Evolutionary conservation across 306 rosid species (phyloP), one percentile per base, ranked within the genome.

Genomic region (Cucumis cinereus): DNA sequence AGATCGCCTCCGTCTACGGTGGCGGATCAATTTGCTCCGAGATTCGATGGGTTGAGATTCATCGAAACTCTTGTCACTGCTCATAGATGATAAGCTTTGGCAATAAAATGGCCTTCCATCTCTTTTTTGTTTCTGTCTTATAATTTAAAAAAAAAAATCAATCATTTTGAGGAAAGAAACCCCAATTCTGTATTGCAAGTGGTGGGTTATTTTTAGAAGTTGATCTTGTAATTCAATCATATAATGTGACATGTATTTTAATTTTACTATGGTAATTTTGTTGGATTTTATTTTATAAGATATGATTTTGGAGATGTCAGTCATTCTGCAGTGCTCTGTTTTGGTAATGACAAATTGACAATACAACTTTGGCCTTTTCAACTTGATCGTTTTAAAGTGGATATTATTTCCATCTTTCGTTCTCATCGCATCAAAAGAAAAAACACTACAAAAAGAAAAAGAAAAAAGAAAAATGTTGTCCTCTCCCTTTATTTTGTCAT

Each of bases 31-130:
- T 86, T 86, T 67, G 86, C 81, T 2, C 89, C 89, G 19, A 79
- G 81, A 73, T 86, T 81, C 24, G 87, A 86, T 78, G 89, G 89
- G 23, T 73, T 86, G 77, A 72, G 87, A 82, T 86, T 86, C 84
- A 86, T 86, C 14, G 89, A 86, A 81, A 86, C 89, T 15, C 76
- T 86, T 8, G 59, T 86, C 43, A 86, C 89, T 52, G 89, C 79
- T 30, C 87, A 86, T 71, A 83, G 89, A 83, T 83, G 28, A 78
- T 53, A 56, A 53, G 77, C 63, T 74, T 55, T 54, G 23, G 77
- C 59, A 7, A 56, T 33, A 52, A 23, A 16, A 50, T 14, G 47
- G 60, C 19, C 28, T 20, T 36, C 68, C 14, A 33, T 22, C 36
- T 0, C 1, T 26, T 26, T 24, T 22, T 8, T 23, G n/a, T 68